Base-by-base conservation (phyloP, 2,329 filamentous ascomycete species). In the Alternaria triticimaculans region DNA sequence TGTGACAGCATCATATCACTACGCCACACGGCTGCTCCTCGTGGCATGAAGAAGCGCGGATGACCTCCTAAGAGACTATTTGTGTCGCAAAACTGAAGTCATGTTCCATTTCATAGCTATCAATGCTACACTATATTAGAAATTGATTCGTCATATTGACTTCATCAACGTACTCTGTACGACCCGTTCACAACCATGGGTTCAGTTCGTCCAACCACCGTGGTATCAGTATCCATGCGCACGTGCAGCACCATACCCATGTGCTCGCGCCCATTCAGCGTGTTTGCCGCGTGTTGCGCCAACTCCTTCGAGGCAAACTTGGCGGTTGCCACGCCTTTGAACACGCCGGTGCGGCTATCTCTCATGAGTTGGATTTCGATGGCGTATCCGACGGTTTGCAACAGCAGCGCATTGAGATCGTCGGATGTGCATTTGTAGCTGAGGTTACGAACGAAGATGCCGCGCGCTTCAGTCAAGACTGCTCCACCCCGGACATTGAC, bases 401-500 rank as follows among this genome's bases (percentile, higher is more conserved):
- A 63, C 10, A 81, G 60, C 14, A 81, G 62, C 8, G 62, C 55
- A 14, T 65, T 60, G 10, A 81, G 70, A 11, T 80, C 75, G 23
- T 60, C 67, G 20, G 67, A 64, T 8, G 67, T 67, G 44, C 69
- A 70, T 9, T 69, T 72, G 60, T 74, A 78, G 50, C 64, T 76
- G 15, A 81, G 62, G 18, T 75, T 73, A 21, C 70, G 71, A 33
- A 81, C 76, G 65, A 80, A 80, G 28, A 81, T 76, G 8, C 78
- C 78, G 8, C 78, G 77, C 23, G 75, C 71, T 62, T 81, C 79
- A 8, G 78, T 80, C 26, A 77, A 63, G 20, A 78, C 67, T 15
- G 74, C 76, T 9, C 79, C 78, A n/a, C 72, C 65, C n/a, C 67
- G 68, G n/a, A 78, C 63, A 49, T 80, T 81, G 26, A 81, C 77